Evolutionary conservation across 1,284 basidiomycete species (phyloP), one percentile per base, ranked within the genome.

Genomic region (Pyrrhoderma noxium): DNA sequence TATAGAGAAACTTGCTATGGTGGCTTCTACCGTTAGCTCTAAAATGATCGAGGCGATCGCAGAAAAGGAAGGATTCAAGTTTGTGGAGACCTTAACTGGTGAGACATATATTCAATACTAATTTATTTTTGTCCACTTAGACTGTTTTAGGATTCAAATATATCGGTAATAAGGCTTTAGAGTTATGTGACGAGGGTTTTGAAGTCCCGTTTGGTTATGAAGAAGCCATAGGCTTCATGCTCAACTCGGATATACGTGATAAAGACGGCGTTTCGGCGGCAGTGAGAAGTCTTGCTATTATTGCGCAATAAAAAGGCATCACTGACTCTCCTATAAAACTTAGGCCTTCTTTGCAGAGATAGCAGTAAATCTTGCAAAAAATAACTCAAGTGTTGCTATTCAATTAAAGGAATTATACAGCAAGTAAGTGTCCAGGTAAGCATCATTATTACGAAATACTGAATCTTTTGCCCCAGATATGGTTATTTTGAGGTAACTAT

Each of bases 161-260:
- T 63, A 89, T 93, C 47, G 89, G 89, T 8, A 93, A 93, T 61
- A 82, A 79, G 3, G 86, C 84, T 1, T 67, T 89, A 22, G 68
- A 74, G 44, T 72, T 91, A 8, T 80, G 76, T 16, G 61, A 67
- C 38, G 67, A 80, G 45, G 89, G 88, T 0, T 89, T 76, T 60
- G 75, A 82, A 22, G 86, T 89, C 8, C 78, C 77, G 0, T 91
- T 92, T 63, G 88, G 83, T 7, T 93, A 93, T 59, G 89, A 93
- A 64, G 89, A 93, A 65, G 90, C 90, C 0, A 90, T 93, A 51
- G 87, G 89, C 1, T 93, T 78, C 61, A 90, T 91, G 87, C 81
- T 89, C 62, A 86, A 86, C 11, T 68, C 75, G 5, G 70, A 80
- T 41, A 78, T 92, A 56, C 74, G 85, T 27, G 90, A 93, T 62